These are phyloP conservation scores for Fusarium graminum DNA, from an alignment of 2,329 filamentous ascomycete genomes.

Conservation along the genomic window DNA sequence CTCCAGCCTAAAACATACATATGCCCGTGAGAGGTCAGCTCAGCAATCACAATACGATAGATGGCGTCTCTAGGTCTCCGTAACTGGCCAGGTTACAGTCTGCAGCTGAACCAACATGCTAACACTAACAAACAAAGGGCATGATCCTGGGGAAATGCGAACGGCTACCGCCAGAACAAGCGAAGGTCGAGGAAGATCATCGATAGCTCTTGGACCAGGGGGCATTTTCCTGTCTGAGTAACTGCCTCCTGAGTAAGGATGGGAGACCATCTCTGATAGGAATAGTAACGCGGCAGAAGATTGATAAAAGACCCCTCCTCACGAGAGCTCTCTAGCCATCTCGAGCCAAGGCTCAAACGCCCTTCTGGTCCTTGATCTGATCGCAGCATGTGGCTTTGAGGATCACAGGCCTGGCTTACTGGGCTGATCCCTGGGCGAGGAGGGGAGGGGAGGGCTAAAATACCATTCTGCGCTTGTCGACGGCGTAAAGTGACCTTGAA, in stretches of 20 bases:
- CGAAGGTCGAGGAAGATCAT: constrained; percentile 41
- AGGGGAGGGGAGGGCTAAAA: constrained; percentile 16
- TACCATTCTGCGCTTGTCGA: constrained; percentile 12
- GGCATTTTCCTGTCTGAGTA: constrained; percentile 31
- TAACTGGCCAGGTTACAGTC: constrained; percentile 31
- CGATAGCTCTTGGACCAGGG: constrained; percentile 32
- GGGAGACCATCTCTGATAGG: constrained; percentile 35
- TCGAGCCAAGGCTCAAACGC: constrained; percentile 32
- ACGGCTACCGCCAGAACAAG: constrained; percentile 36
- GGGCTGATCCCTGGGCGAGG: constrained; percentile 41
- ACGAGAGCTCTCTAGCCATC: constrained; percentile 36
- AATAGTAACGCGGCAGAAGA: constrained; percentile 43
- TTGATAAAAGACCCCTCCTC: constrained; percentile 39
- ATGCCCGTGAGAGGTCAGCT: constrained; percentile 16
- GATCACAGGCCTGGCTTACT: constrained; percentile 45
- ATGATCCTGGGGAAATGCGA: constrained; percentile 34
- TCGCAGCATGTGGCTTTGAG: constrained; percentile 48
- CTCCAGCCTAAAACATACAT: constrained; percentile 26
- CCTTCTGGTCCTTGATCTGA: constrained; percentile 43
- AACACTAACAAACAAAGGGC: constrained; percentile 6
- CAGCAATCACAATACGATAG: constrained; percentile 16
- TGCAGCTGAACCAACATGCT: constrained; percentile 27
- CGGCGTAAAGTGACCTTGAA: constrained; percentile 22
- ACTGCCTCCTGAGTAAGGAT: constrained; percentile 23
- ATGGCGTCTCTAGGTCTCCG: constrained; percentile 15